Base-by-base conservation (phyloP, 179 eudicot genomes). In the Corrigiola litoralis region DNA sequence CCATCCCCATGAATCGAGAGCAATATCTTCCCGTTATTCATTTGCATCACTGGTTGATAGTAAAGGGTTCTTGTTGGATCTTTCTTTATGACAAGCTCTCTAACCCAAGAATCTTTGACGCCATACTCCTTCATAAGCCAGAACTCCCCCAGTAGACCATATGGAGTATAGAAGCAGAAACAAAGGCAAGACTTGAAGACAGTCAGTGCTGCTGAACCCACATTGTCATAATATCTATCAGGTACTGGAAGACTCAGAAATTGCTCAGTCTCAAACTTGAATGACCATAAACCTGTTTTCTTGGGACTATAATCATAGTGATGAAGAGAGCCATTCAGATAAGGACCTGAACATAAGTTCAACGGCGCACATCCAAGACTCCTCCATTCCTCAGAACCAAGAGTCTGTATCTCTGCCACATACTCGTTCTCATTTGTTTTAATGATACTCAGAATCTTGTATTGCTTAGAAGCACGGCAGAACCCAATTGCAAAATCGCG, bases 111-210 rank as follows among this genome's bases (percentile, higher is more conserved):
- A 17, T 66, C 51, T 27, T 41, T 28, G 28, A 66, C 11, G 3
- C 52, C 52, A 42, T 66, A 66, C 27, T 53, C 42, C 41, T 66
- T 66, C 70, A 66, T 53, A 29, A 52, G 20, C 69, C 70, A 66
- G 2, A 66, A 20, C 31, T 66, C 51, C 4, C 28, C 20, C 41
- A 18, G 27, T 17, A 10, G 9, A 45, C 63, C 46, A 4, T 16
- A 29, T 10, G 32, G 6, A 16, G 17, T 14, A 12, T 20, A 13
- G 25, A 53, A 66, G 45, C 55, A 42, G n/a, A 44, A 55, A 18
- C 42, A 55, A 5, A 66, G 65, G 52, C 17, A 25, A 28, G 50
- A 44, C 28, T 41, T 51, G n/a, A 41, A 44, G 4, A 44, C 50
- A 1, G 11, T 7, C n/a, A 42, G n/a, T 21, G 2, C 27, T n/a